Evolutionary conservation across 768 basidiomycete species (phyloP), one percentile per base, ranked within the genome.

Genomic region (Xanthoconium stramineum): DNA sequence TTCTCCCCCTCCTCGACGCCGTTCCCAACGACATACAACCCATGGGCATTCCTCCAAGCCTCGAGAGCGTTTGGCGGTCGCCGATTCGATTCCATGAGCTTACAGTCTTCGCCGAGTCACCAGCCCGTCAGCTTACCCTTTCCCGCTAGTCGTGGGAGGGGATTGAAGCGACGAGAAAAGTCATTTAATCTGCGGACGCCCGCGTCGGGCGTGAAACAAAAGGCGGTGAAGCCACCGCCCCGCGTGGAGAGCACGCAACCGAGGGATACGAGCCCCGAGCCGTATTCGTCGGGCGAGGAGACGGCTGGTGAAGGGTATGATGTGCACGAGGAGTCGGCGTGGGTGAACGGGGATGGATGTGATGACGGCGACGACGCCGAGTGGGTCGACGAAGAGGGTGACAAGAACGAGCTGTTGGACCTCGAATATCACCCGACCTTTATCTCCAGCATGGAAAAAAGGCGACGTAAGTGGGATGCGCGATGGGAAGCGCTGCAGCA

Each of bases 171-270:
- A 45, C 76, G 74, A 17, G 77, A 79, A 57, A 68, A 65, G 37
- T 73, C 76, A 6, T 42, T 57, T 10, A 76, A 76, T 55, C 56
- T 79, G 19, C 69, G 74, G 32, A 57, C 57, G 37, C 60, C 64
- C 19, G 46, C 39, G 1, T 47, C 62, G 12, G 64, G 51, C 14
- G 28, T 49, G 13, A 67, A 68, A 35, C 68, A 63, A 37, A 69
- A 76, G 50, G 35, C 10, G 50, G 71, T 84, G 36, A 84, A 84
- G 65, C 86, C 84, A 1, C 89, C 89, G 1, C 88, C 87, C 11
- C 78, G 89, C 13, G 89, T 91, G 17, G 86, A 90, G 63, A 91
- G 88, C 62, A 92, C 89, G 0, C 88, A 91, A 62, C 89, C 89
- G 8, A 74, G 89, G 40, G 89, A 91, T 61, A 91, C 89, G 12